phyloP scores from a whole-genome alignment of 176 grass and related monocot species.

The Oryza glumipatula region DNA sequence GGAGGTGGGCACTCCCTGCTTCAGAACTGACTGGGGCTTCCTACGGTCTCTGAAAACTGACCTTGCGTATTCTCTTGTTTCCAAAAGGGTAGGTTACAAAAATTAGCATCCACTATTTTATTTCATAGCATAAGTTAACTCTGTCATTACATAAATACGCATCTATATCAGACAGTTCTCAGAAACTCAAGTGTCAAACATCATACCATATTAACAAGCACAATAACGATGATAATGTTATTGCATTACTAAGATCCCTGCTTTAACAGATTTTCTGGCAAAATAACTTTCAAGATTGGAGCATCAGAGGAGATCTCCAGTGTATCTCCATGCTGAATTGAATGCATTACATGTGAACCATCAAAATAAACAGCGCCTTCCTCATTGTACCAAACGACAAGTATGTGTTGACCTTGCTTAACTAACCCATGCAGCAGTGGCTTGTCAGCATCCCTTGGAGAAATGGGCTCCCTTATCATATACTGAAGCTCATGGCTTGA shows the following conservation, averaged over 20 bases:
- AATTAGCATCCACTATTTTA: slow-evolving; percentile 13
- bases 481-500: slow-evolving; percentile 79
- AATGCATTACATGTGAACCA: slow-evolving; percentile 71
- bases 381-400: slow-evolving; percentile 72
- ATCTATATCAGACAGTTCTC: slow-evolving; percentile 8
- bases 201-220: slow-evolving; percentile 33
- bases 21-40: neutral
- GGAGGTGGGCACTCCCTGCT: neutral
- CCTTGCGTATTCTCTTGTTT: slow-evolving; percentile 18
- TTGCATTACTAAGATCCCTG: slow-evolving; percentile 43
- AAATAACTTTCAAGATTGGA: slow-evolving; percentile 78
- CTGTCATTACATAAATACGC: neutral
- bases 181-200: slow-evolving; percentile 26
- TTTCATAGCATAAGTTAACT: slow-evolving; percentile 26
- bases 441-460: slow-evolving; percentile 45
- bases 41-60: slow-evolving; percentile 13
- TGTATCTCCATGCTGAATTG: slow-evolving; percentile 78
- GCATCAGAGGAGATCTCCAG: slow-evolving; percentile 73
- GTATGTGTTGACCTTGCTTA: slow-evolving; percentile 55
- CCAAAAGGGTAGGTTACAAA: neutral
- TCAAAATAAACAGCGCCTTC: slow-evolving; percentile 85
- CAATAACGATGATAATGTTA: slow-evolving; percentile 6
- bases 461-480: slow-evolving; percentile 94
- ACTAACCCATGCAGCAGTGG: slow-evolving; percentile 73
- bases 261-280: slow-evolving; percentile 58